These are phyloP conservation scores for Taphrina flavorubra DNA, from an alignment of 1,139 yeast genomes.

Conservation along the genomic window DNA sequence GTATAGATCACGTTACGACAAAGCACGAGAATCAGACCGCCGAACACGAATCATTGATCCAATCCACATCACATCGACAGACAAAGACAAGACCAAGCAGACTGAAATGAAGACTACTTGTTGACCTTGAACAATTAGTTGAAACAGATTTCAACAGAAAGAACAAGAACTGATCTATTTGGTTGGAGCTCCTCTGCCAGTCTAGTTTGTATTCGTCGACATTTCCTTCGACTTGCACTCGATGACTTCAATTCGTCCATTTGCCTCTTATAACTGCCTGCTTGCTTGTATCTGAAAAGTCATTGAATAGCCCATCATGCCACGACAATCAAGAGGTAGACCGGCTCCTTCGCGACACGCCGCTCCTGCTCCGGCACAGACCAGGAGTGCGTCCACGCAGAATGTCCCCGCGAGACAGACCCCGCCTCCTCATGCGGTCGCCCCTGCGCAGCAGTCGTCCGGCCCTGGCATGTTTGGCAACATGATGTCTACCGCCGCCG, in stretches of 20 bases:
- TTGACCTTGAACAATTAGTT: too few species aligned
- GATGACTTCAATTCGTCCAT: too few species aligned
- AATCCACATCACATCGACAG: too few species aligned
- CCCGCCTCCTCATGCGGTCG: constrained; percentile 54
- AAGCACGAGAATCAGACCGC: too few species aligned
- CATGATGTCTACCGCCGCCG: constrained; percentile 97
- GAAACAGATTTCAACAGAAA: not conserved
- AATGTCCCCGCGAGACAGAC: constrained; percentile 50
- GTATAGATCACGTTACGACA: too few species aligned
- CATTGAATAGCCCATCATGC: constrained; percentile 54
- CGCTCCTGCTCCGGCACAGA: constrained; percentile 65
- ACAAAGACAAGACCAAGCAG: not conserved
- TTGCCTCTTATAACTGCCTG: too few species aligned
- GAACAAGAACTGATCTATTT: not conserved
- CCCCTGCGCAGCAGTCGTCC: constrained; percentile 57
- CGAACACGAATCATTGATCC: too few species aligned
- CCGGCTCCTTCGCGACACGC: constrained; percentile 54
- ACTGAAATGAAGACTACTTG: not conserved
- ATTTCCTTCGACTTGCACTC: too few species aligned
- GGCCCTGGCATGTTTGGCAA: constrained; percentile 94
- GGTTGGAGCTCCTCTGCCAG: not conserved
- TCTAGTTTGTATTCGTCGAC: too few species aligned
- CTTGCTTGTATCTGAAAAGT: too few species aligned
- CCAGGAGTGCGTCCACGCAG: constrained; percentile 73
- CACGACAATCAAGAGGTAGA: constrained; percentile 58